A percentile compares a stretch with the other conserved stretches of the same genome.
Conservation (phyloP, 768 basidiomycete species). For the Tylopilus subfusipes region DNA sequence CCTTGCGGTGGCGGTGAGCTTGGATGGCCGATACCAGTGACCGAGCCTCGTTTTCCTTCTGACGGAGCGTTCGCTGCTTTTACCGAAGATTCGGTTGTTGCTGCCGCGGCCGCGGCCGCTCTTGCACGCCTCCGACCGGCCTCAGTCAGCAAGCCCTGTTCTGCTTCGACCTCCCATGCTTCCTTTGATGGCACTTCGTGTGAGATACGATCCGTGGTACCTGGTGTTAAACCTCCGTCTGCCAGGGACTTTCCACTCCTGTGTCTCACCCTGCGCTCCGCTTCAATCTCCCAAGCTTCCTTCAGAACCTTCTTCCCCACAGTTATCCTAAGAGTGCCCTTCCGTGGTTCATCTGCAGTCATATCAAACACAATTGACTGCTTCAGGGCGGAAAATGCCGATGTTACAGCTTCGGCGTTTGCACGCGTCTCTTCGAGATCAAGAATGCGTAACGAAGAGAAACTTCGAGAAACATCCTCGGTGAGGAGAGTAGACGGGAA, state of each 20-base stretch:
- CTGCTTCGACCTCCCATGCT: slow-evolving; percentile 77
- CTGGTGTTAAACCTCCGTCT: slow-evolving; percentile 11
- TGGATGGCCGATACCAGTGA: slow-evolving; percentile 24
- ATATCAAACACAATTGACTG: slow-evolving; percentile 54
- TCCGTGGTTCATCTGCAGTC: slow-evolving; percentile 49
- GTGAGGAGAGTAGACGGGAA: slow-evolving; percentile 38
- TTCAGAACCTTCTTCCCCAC: slow-evolving; percentile 69
- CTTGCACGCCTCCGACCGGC: slow-evolving; percentile 66
- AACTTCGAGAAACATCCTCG: slow-evolving; percentile 29
- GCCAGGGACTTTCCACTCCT: slow-evolving; percentile 34
- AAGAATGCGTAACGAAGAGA: slow-evolving; percentile 52
- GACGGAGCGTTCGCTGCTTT: slow-evolving; percentile 6
- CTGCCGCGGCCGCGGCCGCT: slow-evolving; percentile 40
- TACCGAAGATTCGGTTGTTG: slow-evolving; percentile 38
- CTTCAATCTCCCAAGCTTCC: slow-evolving; percentile 79
- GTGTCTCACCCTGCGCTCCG: slow-evolving; percentile 52
- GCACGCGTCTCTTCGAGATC: slow-evolving; percentile 67
- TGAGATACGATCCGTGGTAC: not conserved
- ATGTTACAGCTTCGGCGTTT: slow-evolving; percentile 42
- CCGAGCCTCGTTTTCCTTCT: slow-evolving; percentile 16
- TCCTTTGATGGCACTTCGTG: slow-evolving; percentile 50
- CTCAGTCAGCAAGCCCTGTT: slow-evolving; percentile 71
- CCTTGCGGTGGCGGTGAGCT: slow-evolving; percentile 23
- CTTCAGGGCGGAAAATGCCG: slow-evolving; percentile 44
- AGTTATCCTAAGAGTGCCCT: slow-evolving; percentile 51